Percentiles rank a stretch among this genome's conserved stretches.
Conservation (phyloP, 305 asterid species). For the Caryopteris hybrid region DNA sequence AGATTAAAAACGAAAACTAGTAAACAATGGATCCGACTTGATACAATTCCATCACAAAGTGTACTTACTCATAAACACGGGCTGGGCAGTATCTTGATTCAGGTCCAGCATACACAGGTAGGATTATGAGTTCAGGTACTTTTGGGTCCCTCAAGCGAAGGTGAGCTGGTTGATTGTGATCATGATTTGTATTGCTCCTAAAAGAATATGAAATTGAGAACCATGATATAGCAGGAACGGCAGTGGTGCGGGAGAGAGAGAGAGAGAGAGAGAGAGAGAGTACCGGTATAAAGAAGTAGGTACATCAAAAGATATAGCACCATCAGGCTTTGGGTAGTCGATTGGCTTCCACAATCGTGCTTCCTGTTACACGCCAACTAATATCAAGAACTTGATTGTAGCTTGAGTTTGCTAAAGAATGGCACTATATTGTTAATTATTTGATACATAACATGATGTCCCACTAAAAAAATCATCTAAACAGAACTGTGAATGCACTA, state of each 20-base stretch:
- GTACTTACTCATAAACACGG: constrained; percentile 83
- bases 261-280: constrained; percentile 18
- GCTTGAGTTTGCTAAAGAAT: neutral
- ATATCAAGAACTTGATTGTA: constrained; percentile 3
- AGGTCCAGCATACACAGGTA: constrained; percentile 78
- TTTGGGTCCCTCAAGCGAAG: constrained; percentile 72
- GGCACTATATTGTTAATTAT: neutral
- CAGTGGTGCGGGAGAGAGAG: neutral
- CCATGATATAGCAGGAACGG: neutral
- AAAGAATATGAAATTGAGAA: constrained; percentile 17
- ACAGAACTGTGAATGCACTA: neutral
- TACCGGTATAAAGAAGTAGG: constrained; percentile 90
- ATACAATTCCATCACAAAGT: neutral
- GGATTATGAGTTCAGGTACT: constrained; percentile 63
- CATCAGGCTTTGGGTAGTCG: constrained; percentile 91
- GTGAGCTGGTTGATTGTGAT: constrained; percentile 93
- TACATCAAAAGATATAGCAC: constrained; percentile 72
- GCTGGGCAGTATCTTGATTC: constrained; percentile 98
- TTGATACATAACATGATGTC: neutral
- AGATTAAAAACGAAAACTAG: neutral
- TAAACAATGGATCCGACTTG: neutral
- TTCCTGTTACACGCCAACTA: constrained; percentile 49
- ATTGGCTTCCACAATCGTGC: constrained; percentile 55
- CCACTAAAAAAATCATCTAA: neutral
- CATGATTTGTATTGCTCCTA: constrained; percentile 97